Conservation (phyloP, 2,329 filamentous ascomycete genomes). For the Pseudogymnoascus sp. region DNA sequence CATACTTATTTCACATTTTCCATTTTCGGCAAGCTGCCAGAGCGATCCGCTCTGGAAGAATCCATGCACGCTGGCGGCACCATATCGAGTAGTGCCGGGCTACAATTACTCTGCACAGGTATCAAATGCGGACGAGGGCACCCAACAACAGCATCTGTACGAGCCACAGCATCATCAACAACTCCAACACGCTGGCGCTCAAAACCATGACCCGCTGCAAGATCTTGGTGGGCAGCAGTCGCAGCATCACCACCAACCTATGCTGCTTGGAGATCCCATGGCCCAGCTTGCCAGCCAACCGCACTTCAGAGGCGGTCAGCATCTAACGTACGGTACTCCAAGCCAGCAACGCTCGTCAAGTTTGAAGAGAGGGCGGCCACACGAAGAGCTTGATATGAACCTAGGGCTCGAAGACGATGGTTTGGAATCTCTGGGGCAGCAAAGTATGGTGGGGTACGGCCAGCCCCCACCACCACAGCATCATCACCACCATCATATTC, state of each 20-base stretch:
- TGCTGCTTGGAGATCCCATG: constrained; percentile 51
- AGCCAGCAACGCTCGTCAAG: constrained; percentile 27
- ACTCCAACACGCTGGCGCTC: constrained; percentile 27
- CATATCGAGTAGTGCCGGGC: constrained; percentile 62
- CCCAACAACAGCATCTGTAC: constrained; percentile 58
- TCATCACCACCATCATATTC: constrained; percentile 72
- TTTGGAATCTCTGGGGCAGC: constrained; percentile 47
- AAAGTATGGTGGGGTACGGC: constrained; percentile 42
- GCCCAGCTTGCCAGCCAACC: constrained; percentile 41
- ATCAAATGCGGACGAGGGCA: constrained; percentile 57
- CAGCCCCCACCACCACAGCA: constrained; percentile 34
- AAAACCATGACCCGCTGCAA: constrained; percentile 25
- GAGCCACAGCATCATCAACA: constrained; percentile 38
- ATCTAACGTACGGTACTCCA: constrained; percentile 38
- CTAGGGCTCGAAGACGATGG: constrained; percentile 35
- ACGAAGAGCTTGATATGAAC: constrained; percentile 47
- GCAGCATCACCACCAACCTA: constrained; percentile 43
- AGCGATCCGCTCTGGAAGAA: constrained; percentile 70
- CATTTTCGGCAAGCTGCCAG: constrained; percentile 63
- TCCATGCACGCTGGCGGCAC: constrained; percentile 68
- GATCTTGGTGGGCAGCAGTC: constrained; percentile 41
- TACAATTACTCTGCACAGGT: constrained; percentile 68
- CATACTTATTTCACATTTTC: constrained; percentile 37
- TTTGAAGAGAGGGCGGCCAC: constrained; percentile 45
- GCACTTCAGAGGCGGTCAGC: constrained; percentile 44